A percentile compares a stretch with the other conserved stretches of the same genome.
These are phyloP conservation scores for Breynia disticha DNA, from an alignment of 441 rosid genomes.

Conservation along the genomic window DNA sequence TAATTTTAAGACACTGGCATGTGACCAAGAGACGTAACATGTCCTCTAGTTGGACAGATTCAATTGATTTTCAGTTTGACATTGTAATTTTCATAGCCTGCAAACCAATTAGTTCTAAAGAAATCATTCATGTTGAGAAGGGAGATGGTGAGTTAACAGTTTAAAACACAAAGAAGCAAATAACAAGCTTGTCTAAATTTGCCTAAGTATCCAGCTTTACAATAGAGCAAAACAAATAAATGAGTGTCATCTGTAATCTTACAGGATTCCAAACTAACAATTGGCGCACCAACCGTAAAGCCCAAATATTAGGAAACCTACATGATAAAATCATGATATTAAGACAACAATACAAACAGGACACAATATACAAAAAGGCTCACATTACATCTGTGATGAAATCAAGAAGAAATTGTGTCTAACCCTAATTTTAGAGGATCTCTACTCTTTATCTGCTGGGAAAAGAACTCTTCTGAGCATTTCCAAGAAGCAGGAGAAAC, in stretches of 20 bases:
- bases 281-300: slow-evolving; percentile 79
- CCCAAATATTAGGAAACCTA: slow-evolving; percentile 83
- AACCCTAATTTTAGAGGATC: slow-evolving; percentile 89
- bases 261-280: slow-evolving; percentile 84
- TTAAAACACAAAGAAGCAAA: neutral
- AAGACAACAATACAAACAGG: slow-evolving; percentile 4
- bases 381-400: neutral
- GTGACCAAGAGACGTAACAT: neutral
- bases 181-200: no score
- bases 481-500: slow-evolving; percentile 90
- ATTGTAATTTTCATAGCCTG: no score
- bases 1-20: no score
- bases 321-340: slow-evolving; percentile 9
- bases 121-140: neutral
- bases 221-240: no score
- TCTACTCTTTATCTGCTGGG: slow-evolving; percentile 73
- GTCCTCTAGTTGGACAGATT: neutral
- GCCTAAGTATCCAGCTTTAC: no score
- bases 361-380: neutral
- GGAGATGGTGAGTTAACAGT: neutral
- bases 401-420: slow-evolving; percentile 14
- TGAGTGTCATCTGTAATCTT: slow-evolving; percentile 22
- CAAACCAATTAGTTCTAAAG: neutral
- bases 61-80: neutral
- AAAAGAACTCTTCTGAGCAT: slow-evolving; percentile 87